A percentile compares a stretch with the other conserved stretches of the same genome.
Conservation (phyloP, 805 yeast species). For the Pichia cabralensis region DNA sequence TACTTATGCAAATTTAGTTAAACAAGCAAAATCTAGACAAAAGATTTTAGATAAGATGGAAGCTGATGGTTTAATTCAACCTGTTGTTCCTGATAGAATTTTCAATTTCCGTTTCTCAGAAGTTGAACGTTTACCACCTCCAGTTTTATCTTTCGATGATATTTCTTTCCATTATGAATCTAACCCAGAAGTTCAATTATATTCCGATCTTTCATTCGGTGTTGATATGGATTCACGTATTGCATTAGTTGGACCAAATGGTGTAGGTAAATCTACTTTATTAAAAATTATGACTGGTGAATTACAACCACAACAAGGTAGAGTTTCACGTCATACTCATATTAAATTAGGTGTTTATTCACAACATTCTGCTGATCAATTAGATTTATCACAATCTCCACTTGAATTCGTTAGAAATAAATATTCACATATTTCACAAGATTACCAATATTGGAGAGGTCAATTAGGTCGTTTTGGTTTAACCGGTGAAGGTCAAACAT, state of each 20-base stretch:
- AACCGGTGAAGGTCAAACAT: conserved; percentile 98
- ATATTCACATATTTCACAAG: conserved; percentile 84
- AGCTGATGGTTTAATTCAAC: conserved; percentile 93
- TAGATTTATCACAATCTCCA: conserved; percentile 90
- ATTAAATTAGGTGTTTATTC: conserved; percentile 97
- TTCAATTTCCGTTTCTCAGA: conserved; percentile 91
- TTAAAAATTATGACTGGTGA: conserved; percentile 96
- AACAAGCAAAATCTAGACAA: conserved; percentile 98
- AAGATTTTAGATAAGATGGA: conserved; percentile 99
- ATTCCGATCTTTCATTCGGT: conserved; percentile 90
- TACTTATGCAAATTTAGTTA: conserved; percentile 97
- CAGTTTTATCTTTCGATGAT: conserved; percentile 92
- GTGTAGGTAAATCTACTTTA: conserved; percentile 96
- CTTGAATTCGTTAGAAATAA: conserved; percentile 95
- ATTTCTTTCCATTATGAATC: conserved; percentile 89
- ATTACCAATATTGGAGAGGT: conserved; percentile 97
- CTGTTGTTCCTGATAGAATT: conserved; percentile 87
- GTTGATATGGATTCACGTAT: conserved; percentile 99
- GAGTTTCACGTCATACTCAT: conserved; percentile 96
- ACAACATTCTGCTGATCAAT: conserved; percentile 97
- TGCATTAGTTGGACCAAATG: conserved; percentile 97
- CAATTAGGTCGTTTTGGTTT: conserved; percentile 97
- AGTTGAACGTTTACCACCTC: conserved; percentile 96
- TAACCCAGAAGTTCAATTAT: conserved; percentile 73
- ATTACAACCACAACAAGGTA: conserved; percentile 80